Evolutionary conservation across 306 rosid species (phyloP).

Genomic region (Trichosanthes truncata): DNA sequence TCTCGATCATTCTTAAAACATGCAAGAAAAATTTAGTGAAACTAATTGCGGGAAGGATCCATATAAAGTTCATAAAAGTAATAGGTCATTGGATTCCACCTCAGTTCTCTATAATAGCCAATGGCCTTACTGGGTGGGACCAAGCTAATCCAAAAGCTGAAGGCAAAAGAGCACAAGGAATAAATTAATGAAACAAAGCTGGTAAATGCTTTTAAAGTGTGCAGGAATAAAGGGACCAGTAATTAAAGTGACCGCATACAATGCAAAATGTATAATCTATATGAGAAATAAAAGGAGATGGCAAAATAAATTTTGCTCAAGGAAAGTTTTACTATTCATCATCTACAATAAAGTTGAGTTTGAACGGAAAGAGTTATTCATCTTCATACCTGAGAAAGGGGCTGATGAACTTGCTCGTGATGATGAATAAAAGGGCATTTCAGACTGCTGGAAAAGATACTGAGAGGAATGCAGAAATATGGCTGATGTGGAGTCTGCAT

Average conservation of each 20-base stretch:
- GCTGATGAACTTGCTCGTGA: conserved; percentile 72
- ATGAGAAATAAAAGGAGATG: neutral
- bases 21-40: neutral
- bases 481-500: conserved; percentile 48
- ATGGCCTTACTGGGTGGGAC: too few species aligned
- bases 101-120: neutral
- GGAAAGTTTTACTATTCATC: neutral
- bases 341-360: neutral
- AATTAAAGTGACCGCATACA: neutral
- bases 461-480: conserved; percentile 74
- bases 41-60: too few species aligned
- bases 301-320: neutral
- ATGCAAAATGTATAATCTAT: too few species aligned
- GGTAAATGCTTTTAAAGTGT: neutral
- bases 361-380: neutral
- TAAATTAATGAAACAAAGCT: neutral
- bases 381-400: conserved; percentile 50
- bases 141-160: too few species aligned
- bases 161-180: neutral
- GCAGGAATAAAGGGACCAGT: neutral
- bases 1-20: neutral
- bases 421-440: conserved; percentile 68
- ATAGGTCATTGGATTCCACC: neutral
- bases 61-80: neutral
- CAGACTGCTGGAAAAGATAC: conserved; percentile 72